Base-by-base conservation (phyloP, 805 yeast species). In the Torulaspora franciscae region DNA sequence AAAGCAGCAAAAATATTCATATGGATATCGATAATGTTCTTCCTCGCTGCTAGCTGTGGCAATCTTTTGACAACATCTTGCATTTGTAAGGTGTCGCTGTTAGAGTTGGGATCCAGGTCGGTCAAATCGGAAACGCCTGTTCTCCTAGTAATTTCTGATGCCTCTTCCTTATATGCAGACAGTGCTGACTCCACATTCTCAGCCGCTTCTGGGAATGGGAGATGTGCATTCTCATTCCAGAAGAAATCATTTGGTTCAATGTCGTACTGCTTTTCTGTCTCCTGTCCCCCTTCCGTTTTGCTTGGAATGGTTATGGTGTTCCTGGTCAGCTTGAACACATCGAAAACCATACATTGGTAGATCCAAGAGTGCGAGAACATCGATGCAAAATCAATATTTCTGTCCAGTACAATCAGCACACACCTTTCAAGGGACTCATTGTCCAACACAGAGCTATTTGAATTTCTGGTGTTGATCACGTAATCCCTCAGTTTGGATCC, bases 281-380 rank as follows among this genome's bases (percentile, higher is more conserved):
- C 59, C 27, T 62, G 61, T 24, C 68, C 70, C 27, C 58, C 62
- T 24, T 70, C 66, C 36, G 65, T 66, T 11, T 64, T 62, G 23
- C 70, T 68, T 33, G 72, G 71, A 27, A 89, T 71, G 15, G 80
- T 77, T 48, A 91, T 84, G 19, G 96, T 83, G 63, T 91, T 90
- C 60, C 95, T 77, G 52, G 81, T 77, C 56, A 93, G 73, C 42
- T 79, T 76, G 63, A 93, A 87, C 4, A 89, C 93, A 62, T 93
- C 99, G 58, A 90, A 85, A 14, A 93, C 93, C 79, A 93, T 81
- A 58, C 96, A 89, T 69, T 91, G 96, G 64, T 93, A 93, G 40
- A 95, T 90, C 97, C 98, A 91, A 9, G 97, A 87, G 67, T 93
- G 99, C 1, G 91, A 79, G 65, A 93, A 82, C 97, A 93, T 91